These are phyloP conservation scores for Casuarina equisetifolia DNA, from an alignment of 306 rosid species.

Conservation along the genomic window DNA sequence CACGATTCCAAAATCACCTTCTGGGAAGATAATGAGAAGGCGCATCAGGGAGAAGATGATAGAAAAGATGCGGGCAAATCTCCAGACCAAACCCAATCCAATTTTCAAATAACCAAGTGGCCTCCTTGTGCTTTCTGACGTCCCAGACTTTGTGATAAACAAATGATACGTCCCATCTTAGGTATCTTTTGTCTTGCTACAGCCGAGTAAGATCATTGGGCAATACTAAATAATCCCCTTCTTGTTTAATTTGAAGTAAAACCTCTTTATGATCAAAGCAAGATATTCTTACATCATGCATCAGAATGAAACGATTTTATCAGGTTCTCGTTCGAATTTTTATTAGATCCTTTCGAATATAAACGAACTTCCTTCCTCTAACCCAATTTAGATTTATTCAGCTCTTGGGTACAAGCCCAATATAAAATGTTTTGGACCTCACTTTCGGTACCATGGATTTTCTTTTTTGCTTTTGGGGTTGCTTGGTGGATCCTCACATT, in stretches of 20 bases:
- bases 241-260: not conserved
- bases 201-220: not conserved
- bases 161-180: not conserved
- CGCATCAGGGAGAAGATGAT: constrained; percentile 58
- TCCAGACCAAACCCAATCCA: constrained; percentile 21
- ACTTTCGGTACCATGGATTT: not conserved
- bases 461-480: not conserved
- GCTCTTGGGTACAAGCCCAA: too few species aligned
- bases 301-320: too few species aligned
- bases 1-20: constrained; percentile 80
- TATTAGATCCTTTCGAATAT: too few species aligned
- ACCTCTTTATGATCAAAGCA: not conserved
- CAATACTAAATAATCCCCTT: not conserved
- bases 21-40: constrained; percentile 92
- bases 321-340: too few species aligned
- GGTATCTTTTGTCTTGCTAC: not conserved
- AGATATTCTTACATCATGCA: too few species aligned
- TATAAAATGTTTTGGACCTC: not conserved
- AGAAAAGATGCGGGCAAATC: constrained; percentile 40
- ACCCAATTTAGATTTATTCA: too few species aligned
- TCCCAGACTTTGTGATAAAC: not conserved
- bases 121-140: not conserved
- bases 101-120: not conserved
- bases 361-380: too few species aligned
- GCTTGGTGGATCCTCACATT: not conserved